A percentile compares a stretch with the other conserved stretches of the same genome.
Conservation (phyloP, 306 rosid species). For the Quercus aquifolioides region DNA sequence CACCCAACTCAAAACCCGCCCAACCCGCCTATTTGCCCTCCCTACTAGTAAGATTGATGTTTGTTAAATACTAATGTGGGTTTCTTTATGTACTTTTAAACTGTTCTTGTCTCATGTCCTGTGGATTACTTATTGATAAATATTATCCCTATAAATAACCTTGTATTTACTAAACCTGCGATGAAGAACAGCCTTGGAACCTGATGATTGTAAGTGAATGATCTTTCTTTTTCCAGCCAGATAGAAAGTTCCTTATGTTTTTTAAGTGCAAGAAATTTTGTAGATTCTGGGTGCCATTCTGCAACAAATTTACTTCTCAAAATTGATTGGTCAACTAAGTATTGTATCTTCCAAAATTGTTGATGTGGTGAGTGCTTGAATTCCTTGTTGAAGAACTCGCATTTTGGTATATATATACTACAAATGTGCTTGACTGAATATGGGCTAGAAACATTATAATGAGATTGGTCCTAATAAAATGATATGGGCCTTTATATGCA, state of each 20-base stretch:
- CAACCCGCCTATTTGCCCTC: too few relatives aligned
- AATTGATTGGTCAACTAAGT: constrained; percentile 68
- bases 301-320: constrained; percentile 85
- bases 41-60: neutral
- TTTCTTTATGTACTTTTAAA: too few relatives aligned
- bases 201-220: constrained; percentile 15
- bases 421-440: too few relatives aligned
- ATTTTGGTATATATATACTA: too few relatives aligned
- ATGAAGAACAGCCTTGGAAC: constrained; percentile 3
- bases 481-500: too few relatives aligned
- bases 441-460: too few relatives aligned
- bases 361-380: constrained; percentile 50
- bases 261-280: constrained; percentile 63
- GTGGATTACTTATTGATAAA: too few relatives aligned
- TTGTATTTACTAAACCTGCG: neutral
- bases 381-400: neutral
- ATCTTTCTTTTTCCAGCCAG: constrained; percentile 46
- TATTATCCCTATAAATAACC: constrained; percentile 1
- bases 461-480: too few relatives aligned
- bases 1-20: too few relatives aligned
- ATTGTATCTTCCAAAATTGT: constrained; percentile 36
- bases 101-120: too few relatives aligned
- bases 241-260: constrained; percentile 71
- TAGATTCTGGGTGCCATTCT: constrained; percentile 75
- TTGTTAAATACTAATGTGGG: too few relatives aligned